Percentiles rank a stretch among this genome's conserved stretches.
Evolutionary conservation across 2,329 filamentous ascomycete genomes (phyloP).

Genomic region (Fusarium sp.): DNA sequence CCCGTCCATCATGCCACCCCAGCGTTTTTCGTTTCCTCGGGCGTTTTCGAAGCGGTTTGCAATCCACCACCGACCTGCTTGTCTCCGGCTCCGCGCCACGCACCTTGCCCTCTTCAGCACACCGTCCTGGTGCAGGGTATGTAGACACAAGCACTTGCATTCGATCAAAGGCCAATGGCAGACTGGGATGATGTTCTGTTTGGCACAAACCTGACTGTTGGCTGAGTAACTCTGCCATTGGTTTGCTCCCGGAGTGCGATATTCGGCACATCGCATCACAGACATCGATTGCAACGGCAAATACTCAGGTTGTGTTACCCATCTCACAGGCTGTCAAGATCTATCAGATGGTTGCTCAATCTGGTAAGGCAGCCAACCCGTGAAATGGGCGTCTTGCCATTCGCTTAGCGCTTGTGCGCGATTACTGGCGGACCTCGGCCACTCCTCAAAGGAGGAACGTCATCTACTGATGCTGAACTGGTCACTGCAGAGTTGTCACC

Average conservation of each 20-base stretch:
- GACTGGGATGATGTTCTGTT: neutral
- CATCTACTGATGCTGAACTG: neutral
- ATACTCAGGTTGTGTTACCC: neutral
- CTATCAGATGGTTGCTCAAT: conserved; percentile 27
- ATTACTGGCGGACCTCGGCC: conserved; percentile 5
- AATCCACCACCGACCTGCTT: conserved; percentile 14
- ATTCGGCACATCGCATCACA: neutral
- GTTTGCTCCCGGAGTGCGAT: neutral
- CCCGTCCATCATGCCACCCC: conserved; percentile 18
- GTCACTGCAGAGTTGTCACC: conserved; percentile 1
- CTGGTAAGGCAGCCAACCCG: conserved; percentile 5
- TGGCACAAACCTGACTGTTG: neutral
- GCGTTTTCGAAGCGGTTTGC: conserved; percentile 17
- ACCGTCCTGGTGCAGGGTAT: conserved; percentile 6
- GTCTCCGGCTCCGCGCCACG: conserved; percentile 5
- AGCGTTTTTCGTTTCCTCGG: conserved; percentile 17
- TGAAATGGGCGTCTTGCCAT: conserved; percentile 13
- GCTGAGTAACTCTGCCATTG: neutral
- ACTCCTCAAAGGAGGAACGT: neutral
- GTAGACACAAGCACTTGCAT: neutral
- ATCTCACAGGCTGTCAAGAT: conserved; percentile 3
- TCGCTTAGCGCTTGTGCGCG: conserved; percentile 12
- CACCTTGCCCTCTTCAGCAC: conserved; percentile 10
- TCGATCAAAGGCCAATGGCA: neutral
- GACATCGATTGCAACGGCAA: neutral